Conservation (phyloP, 805 yeast genomes). For the Lipomyces kockii region DNA sequence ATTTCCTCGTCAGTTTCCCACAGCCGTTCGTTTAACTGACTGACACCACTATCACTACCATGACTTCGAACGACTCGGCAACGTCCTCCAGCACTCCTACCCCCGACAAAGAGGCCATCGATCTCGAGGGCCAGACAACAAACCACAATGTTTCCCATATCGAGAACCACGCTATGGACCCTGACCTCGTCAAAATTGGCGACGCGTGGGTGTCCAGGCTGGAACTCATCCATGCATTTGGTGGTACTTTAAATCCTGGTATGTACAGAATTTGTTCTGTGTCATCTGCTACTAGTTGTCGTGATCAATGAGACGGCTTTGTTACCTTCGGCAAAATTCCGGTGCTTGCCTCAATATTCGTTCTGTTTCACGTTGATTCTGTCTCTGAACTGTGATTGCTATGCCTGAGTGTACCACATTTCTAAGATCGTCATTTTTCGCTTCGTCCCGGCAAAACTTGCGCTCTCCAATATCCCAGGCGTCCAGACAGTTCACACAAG, state of each 20-base stretch:
- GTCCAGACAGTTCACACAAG: not conserved
- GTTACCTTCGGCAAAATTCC: not conserved
- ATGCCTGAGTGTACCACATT: not conserved
- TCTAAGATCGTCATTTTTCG: too few species aligned
- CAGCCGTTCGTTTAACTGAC: constrained; percentile 4
- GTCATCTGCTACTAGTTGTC: not conserved
- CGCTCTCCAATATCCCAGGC: not conserved
- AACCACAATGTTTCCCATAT: constrained; percentile 13
- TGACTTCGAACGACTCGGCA: not conserved
- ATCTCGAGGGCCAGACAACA: constrained; percentile 17
- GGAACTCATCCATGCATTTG: constrained; percentile 51
- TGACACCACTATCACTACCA: not conserved
- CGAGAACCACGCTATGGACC: constrained; percentile 46
- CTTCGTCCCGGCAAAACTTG: too few species aligned
- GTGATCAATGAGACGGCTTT: not conserved
- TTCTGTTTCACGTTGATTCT: not conserved
- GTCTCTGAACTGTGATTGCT: not conserved
- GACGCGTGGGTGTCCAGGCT: constrained; percentile 65
- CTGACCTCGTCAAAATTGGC: constrained; percentile 70
- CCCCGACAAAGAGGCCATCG: constrained; percentile 19
- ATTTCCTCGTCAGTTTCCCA: constrained; percentile 1
- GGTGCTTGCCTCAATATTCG: not conserved
- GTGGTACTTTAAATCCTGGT: constrained; percentile 83
- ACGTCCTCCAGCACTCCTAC: not conserved
- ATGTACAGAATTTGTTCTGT: constrained; percentile 9